phyloP scores from a whole-genome alignment of 176 grass and related monocot species.

The Oryza meyeriana region DNA sequence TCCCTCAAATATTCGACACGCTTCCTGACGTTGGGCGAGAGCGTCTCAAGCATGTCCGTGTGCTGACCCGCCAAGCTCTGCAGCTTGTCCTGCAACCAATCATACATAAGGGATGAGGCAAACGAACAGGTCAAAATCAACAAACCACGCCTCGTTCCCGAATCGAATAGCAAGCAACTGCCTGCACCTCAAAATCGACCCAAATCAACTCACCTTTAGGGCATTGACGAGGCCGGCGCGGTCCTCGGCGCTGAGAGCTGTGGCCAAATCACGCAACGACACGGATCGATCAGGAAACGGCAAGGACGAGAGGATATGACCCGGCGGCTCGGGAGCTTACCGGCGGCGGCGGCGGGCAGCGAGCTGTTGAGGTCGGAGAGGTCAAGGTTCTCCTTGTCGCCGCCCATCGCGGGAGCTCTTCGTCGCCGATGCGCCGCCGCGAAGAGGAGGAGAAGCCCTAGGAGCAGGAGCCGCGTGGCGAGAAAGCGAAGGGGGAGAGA shows the following conservation, averaged over 20 bases:
- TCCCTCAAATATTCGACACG: constrained; percentile 65
- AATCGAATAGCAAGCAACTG: neutral
- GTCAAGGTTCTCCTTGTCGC: constrained; percentile 53
- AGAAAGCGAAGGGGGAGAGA: neutral
- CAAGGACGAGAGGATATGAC: neutral
- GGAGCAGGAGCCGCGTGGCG: constrained; percentile 17
- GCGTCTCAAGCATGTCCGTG: constrained; percentile 46
- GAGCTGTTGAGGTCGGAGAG: constrained; percentile 58
- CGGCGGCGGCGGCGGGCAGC: constrained; percentile 46
- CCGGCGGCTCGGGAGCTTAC: constrained; percentile 1
- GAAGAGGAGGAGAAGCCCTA: constrained; percentile 11
- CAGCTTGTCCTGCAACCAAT: constrained; percentile 65
- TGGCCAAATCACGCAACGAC: neutral
- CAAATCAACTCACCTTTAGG: constrained; percentile 50
- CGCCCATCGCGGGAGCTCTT: constrained; percentile 44
- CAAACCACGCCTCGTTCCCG: neutral
- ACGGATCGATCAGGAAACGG: constrained; percentile 3
- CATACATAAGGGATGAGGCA: neutral
- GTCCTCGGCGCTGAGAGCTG: constrained; percentile 67
- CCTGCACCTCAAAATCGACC: neutral
- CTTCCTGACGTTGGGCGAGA: constrained; percentile 72
- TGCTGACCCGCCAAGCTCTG: constrained; percentile 71
- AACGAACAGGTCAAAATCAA: neutral
- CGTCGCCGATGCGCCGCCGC: constrained; percentile 30
- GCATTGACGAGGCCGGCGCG: constrained; percentile 66